phyloP scores from a whole-genome alignment of 495 filamentous ascomycete genomes.

The Tuber indicum region DNA sequence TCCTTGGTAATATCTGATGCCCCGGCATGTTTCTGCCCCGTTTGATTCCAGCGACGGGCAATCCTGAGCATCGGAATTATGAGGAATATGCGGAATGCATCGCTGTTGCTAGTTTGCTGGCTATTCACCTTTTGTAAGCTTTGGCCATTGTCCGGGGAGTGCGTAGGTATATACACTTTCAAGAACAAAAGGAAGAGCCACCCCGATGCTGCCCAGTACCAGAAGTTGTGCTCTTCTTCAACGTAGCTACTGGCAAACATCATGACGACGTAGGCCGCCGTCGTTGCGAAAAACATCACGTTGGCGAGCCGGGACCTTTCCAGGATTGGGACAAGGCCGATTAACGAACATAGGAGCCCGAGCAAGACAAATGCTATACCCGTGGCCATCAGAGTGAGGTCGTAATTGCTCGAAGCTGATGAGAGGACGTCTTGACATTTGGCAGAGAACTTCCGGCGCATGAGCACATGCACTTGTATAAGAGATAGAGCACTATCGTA shows the following conservation, averaged over 20 bases:
- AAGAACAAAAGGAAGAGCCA: constrained; percentile 65
- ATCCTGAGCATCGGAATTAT: constrained; percentile 47
- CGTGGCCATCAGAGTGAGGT: constrained; percentile 55
- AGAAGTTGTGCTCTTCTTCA: constrained; percentile 97
- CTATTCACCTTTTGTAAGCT: background rate
- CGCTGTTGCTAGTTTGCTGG: background rate
- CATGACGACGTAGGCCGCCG: constrained; percentile 65
- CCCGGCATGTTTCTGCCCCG: constrained; percentile 87
- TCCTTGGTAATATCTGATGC: constrained; percentile 72
- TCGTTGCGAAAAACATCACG: constrained; percentile 43
- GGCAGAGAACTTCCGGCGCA: constrained; percentile 19
- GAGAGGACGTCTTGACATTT: constrained; percentile 39
- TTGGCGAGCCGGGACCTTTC: constrained; percentile 29
- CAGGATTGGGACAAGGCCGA: constrained; percentile 22
- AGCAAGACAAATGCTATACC: constrained; percentile 51
- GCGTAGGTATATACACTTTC: constrained; percentile 44
- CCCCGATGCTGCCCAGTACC: constrained; percentile 81
- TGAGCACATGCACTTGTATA: background rate
- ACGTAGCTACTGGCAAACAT: constrained; percentile 98
- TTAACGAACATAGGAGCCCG: constrained; percentile 45
- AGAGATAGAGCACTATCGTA: constrained; percentile 4
- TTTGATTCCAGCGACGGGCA: constrained; percentile 83
- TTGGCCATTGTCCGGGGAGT: background rate
- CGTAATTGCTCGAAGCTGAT: constrained; percentile 79
- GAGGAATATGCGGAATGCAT: constrained; percentile 8